Evolutionary conservation across 2,329 filamentous ascomycete genomes (phyloP).

Genomic region (Penicillium sumatraense): DNA sequence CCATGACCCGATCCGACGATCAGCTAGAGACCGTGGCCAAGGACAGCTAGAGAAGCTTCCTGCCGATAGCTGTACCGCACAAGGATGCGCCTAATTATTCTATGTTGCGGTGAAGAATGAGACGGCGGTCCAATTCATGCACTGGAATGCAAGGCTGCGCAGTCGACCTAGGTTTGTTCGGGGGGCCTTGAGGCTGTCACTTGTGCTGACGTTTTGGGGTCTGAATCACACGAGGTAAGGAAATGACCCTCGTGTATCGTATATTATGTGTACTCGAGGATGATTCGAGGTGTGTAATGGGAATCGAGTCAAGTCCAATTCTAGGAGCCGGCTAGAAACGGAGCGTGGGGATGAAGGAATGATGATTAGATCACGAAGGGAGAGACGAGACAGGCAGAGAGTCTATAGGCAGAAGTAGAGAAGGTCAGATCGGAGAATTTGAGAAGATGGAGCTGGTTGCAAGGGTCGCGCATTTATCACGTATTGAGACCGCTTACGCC

Average conservation of each 20-base stretch:
- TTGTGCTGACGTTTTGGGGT: conserved; percentile 3
- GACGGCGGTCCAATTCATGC: conserved; percentile 16
- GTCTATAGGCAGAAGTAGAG: conserved; percentile 14
- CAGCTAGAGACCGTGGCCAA: conserved; percentile 37
- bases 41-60: conserved; percentile 30
- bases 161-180: neutral
- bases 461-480: conserved; percentile 3
- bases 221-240: neutral
- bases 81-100: conserved; percentile 7
- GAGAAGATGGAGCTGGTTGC: neutral
- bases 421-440: conserved; percentile 14
- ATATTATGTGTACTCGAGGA: neutral
- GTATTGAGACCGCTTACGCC: neutral
- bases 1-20: conserved; percentile 50
- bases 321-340: conserved; percentile 15
- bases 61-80: conserved; percentile 12
- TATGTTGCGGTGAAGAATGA: conserved; percentile 7
- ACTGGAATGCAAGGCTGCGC: conserved; percentile 23
- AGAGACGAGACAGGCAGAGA: neutral
- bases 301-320: conserved; percentile 5
- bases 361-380: conserved; percentile 3
- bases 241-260: neutral
- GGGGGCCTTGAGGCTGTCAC: neutral
- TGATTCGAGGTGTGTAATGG: neutral
- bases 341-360: conserved; percentile 17